Percentiles rank a stretch among this genome's conserved stretches.
phyloP scores from a whole-genome alignment of 2,329 filamentous ascomycete species.

The Fusarium sp. region DNA sequence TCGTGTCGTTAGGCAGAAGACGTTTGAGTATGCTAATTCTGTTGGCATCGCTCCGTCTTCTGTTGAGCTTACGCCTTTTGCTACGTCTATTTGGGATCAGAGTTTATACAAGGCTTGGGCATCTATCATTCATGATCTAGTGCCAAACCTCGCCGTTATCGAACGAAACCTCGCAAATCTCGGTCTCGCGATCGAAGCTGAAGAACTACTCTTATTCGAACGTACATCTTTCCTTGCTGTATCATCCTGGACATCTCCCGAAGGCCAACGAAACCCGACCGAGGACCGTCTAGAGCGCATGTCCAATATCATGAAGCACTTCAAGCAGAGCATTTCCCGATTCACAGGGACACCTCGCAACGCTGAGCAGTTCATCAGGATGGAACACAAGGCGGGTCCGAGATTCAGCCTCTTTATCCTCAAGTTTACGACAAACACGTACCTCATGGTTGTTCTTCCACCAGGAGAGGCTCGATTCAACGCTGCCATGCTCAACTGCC shows the following conservation, averaged over 20 bases:
- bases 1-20: slow-evolving; percentile 76
- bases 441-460: slow-evolving; percentile 89
- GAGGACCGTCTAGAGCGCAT: slow-evolving; percentile 92
- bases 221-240: slow-evolving; percentile 95
- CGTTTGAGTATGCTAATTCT: slow-evolving; percentile 59
- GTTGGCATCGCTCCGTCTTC: slow-evolving; percentile 45
- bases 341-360: slow-evolving; percentile 83
- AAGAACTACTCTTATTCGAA: slow-evolving; percentile 94
- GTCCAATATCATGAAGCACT: slow-evolving; percentile 97
- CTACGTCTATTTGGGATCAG: slow-evolving; percentile 98
- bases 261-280: slow-evolving; percentile 82
- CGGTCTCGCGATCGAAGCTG: slow-evolving; percentile 84
- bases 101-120: slow-evolving; percentile 98
- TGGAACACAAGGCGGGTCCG: slow-evolving; percentile 78
- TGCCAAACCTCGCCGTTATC: slow-evolving; percentile 90
- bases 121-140: slow-evolving; percentile 94
- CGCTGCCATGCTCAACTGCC: slow-evolving; percentile 86
- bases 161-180: slow-evolving; percentile 84
- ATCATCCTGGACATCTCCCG: slow-evolving; percentile 82
- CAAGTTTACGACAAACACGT: slow-evolving; percentile 96
- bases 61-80: slow-evolving; percentile 83
- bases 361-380: slow-evolving; percentile 79
- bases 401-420: slow-evolving; percentile 94
- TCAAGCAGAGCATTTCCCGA: slow-evolving; percentile 83
- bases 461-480: slow-evolving; percentile 93